Conservation (phyloP, 2,329 filamentous ascomycete species). For the Capronia coronata region DNA sequence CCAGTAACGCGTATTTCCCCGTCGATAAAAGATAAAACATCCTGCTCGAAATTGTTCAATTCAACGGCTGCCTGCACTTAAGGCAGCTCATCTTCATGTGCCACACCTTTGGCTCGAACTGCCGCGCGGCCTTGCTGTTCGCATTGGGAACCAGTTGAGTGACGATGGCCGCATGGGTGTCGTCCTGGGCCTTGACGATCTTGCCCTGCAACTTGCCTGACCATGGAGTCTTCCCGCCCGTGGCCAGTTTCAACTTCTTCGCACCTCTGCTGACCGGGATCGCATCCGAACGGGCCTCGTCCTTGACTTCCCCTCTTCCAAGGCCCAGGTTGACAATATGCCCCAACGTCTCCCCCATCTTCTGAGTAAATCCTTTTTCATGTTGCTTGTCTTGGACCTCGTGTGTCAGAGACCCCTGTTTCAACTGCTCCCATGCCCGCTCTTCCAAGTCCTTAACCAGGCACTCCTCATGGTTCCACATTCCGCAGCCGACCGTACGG, state of each 20-base stretch:
- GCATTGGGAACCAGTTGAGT: conserved; percentile 14
- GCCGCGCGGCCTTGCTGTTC: conserved; percentile 4
- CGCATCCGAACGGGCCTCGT: not conserved
- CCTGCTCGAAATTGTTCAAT: conserved; percentile 6
- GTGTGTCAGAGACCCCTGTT: conserved; percentile 13
- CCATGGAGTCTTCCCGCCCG: conserved; percentile 13
- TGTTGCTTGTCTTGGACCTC: conserved; percentile 6
- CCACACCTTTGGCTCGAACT: conserved; percentile 38
- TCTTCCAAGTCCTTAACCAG: conserved; percentile 33
- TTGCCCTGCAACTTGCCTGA: conserved; percentile 18
- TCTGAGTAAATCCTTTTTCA: conserved; percentile 9
- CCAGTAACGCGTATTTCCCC: too few relatives aligned
- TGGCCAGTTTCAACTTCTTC: conserved; percentile 9
- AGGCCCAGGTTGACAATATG: conserved; percentile 2
- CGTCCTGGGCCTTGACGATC: conserved; percentile 10
- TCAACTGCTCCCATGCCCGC: conserved; percentile 16
- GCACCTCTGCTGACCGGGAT: conserved; percentile 1
- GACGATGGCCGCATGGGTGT: conserved; percentile 12
- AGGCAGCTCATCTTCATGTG: conserved; percentile 36
- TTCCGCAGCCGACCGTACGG: conserved; percentile 47
- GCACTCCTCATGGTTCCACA: conserved; percentile 60
- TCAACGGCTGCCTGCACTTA: conserved; percentile 32
- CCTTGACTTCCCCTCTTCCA: conserved; percentile 2
- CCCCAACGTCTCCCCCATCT: conserved; percentile 4
- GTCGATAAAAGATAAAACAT: not conserved